phyloP scores from a whole-genome alignment of 768 basidiomycete genomes.

The Rhodotorula paludigena region DNA sequence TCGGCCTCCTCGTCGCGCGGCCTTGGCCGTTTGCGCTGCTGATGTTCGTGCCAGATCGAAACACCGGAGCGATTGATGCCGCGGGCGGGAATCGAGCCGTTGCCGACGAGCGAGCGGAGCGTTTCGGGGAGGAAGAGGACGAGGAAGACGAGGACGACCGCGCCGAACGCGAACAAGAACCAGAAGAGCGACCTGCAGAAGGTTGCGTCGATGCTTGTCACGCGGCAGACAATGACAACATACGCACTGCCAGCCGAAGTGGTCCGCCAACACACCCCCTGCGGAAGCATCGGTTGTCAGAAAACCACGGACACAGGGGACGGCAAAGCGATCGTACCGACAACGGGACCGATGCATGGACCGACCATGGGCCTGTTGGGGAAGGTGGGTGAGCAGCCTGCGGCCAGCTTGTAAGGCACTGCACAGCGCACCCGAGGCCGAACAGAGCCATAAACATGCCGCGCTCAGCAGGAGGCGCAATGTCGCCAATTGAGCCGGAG shows the following conservation, averaged over 20 bases:
- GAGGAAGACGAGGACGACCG: conserved; percentile 25
- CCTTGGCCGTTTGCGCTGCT: not conserved
- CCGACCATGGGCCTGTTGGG: not conserved
- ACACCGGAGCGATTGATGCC: conserved; percentile 46
- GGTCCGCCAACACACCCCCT: conserved; percentile 11
- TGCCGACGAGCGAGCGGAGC: conserved; percentile 49
- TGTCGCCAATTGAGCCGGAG: conserved; percentile 31
- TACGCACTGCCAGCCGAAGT: conserved; percentile 24
- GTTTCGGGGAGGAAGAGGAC: conserved; percentile 45
- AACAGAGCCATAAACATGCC: conserved; percentile 27
- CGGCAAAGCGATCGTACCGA: not conserved
- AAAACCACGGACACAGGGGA: too few relatives aligned
- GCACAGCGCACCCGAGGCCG: conserved; percentile 2
- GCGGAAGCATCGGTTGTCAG: not conserved
- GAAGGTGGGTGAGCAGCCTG: not conserved
- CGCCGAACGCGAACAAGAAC: conserved; percentile 28
- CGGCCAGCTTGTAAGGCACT: too few relatives aligned
- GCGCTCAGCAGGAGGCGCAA: conserved; percentile 25
- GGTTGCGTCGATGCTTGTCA: not conserved
- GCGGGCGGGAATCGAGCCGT: conserved; percentile 50
- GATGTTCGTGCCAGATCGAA: conserved; percentile 42
- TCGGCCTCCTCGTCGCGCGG: not conserved
- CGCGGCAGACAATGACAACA: not conserved
- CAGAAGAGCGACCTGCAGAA: conserved; percentile 31
- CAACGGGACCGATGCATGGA: not conserved